Evolutionary conservation across 2,329 filamentous ascomycete species (phyloP).

Genomic region (Lecanicillium sp.): DNA sequence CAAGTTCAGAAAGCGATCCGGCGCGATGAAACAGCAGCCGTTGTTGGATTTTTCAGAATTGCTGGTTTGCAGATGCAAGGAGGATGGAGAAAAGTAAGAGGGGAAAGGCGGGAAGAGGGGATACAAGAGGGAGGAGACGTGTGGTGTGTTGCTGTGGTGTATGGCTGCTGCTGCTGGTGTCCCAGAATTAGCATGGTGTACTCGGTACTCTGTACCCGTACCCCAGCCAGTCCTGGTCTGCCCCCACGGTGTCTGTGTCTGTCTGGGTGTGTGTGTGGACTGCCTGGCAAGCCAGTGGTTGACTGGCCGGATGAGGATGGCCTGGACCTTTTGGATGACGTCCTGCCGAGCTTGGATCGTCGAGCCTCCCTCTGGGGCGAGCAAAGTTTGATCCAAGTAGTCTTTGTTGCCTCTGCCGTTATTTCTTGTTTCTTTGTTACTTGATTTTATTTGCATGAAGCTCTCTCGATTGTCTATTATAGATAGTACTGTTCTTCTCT

Average conservation of each 20-base stretch:
- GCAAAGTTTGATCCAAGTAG: background rate
- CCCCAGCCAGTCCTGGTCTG: too few relatives aligned
- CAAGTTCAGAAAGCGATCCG: background rate
- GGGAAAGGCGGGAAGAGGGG: background rate
- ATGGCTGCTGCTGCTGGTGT: background rate
- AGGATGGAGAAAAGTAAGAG: background rate
- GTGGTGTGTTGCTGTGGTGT: background rate
- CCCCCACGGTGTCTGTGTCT: too few relatives aligned
- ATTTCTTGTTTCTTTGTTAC: background rate
- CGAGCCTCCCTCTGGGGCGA: background rate
- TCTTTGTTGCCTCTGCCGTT: background rate
- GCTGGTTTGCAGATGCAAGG: background rate
- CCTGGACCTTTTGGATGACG: conserved; percentile 1
- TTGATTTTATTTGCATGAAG: too few relatives aligned
- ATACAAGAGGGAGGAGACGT: background rate
- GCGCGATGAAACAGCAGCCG: background rate
- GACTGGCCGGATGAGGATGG: conserved; percentile 12
- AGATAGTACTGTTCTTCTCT: too few relatives aligned
- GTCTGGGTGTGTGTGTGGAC: too few relatives aligned
- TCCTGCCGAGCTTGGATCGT: background rate
- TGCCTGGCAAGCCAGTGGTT: background rate
- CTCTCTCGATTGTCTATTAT: too few relatives aligned
- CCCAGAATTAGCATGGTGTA: too few relatives aligned
- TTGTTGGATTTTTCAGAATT: background rate
- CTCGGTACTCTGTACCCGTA: too few relatives aligned